Conservation (phyloP, 768 basidiomycete species). For the Mycena capillaripes region DNA sequence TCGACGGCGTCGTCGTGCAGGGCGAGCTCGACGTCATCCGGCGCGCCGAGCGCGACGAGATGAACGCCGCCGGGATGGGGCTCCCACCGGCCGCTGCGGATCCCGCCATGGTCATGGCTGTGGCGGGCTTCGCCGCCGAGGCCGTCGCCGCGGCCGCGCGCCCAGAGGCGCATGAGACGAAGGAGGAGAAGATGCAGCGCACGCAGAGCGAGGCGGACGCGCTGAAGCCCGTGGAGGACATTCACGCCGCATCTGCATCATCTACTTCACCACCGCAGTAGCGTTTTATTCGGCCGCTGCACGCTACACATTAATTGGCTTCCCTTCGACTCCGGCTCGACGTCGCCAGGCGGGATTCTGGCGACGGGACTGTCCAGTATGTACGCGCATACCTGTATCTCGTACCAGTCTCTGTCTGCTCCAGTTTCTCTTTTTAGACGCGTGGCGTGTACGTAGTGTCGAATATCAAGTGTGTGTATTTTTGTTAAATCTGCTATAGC, state of each 20-base stretch:
- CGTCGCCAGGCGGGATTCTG: slow-evolving; percentile 12
- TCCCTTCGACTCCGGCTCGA: background rate
- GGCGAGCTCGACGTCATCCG: slow-evolving; percentile 90
- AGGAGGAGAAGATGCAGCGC: slow-evolving; percentile 42
- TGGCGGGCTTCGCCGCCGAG: slow-evolving; percentile 19
- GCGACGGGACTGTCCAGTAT: slow-evolving; percentile 1
- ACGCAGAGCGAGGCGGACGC: slow-evolving; percentile 61
- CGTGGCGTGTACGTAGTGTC: slow-evolving; percentile 28
- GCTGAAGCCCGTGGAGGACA: slow-evolving; percentile 38
- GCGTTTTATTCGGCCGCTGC: background rate
- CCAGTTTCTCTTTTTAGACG: slow-evolving; percentile 16
- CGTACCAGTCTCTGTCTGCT: slow-evolving; percentile 15
- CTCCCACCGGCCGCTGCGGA: slow-evolving; percentile 58
- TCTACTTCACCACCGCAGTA: background rate
- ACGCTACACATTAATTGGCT: too few species aligned
- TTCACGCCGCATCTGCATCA: background rate
- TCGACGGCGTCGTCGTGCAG: slow-evolving; percentile 87
- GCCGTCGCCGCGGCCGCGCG: slow-evolving; percentile 14
- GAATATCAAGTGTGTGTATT: slow-evolving; percentile 30
- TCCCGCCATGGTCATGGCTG: slow-evolving; percentile 4
- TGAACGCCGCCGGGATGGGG: slow-evolving; percentile 69
- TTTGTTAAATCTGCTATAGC: slow-evolving; percentile 17
- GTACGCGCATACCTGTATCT: background rate
- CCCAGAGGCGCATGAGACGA: slow-evolving; percentile 31
- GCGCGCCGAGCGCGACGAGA: slow-evolving; percentile 71